Evolutionary conservation across 345 rosid genomes (phyloP), one percentile per base, ranked within the genome.

Genomic region (Eucalyptus curtisii): DNA sequence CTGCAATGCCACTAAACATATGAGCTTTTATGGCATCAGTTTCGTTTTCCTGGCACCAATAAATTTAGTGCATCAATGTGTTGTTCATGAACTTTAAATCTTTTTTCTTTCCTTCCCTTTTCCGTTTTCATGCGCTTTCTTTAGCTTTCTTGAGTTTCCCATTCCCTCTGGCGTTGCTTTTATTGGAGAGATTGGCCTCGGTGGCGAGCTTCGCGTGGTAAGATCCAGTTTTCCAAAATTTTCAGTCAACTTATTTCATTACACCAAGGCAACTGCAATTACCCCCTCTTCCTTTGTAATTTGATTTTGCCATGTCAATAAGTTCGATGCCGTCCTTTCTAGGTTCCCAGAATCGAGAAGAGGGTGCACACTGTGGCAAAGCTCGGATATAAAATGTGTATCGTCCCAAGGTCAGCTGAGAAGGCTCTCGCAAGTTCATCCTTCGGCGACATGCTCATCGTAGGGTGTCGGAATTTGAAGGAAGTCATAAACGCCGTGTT

Each of bases 61-160:
- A 24, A 76, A 76, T 76, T 33, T 40, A 76, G 15, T 40, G 82
- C 47, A 20, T 76, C 1, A 16, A 30, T 49, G 9, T 52, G n/a
- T 52, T 45, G 20, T 42, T 52, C 25, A 31, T 76, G 19, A 3
- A 31, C 53, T 5, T 24, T 3, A 37, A 37, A 17, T 64, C 22
- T 64, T 40, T 52, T 52, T 86, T 40, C 42, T 44, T 55, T 42
- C 52, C 59, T 86, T 10, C 45, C 16, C 30, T 20, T 52, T 88
- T 88, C n/a, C 11, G 0, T 52, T 68, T 37, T 86, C 33, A 22
- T 68, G 30, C 3, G 7, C 25, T 61, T 53, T 84, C 86, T 55
- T 76, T 93, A 97, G 99, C 95, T 97, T 95, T 95, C 93, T 97
- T 92, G 99, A 96, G 95, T 91, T 94, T 68, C 99, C 99, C 88